Conservation (phyloP, 768 basidiomycete genomes). For the Zangia roseola region DNA sequence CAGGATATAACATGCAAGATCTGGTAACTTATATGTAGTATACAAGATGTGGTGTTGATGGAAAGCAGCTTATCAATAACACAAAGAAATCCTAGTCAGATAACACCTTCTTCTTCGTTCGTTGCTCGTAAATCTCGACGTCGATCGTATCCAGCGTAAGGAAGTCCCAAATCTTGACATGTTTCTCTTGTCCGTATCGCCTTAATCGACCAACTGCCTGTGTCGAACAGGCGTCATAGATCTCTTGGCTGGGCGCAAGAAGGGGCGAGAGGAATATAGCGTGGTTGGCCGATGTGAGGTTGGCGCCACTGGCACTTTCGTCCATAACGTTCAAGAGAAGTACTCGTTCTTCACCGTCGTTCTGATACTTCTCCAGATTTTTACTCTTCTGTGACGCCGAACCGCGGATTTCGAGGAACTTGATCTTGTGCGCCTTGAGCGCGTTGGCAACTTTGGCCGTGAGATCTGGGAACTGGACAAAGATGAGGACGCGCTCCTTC, state of each 20-base stretch:
- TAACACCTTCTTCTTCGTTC: conserved; percentile 26
- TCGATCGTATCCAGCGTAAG: conserved; percentile 88
- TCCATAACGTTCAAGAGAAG: conserved; percentile 91
- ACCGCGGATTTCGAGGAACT: conserved; percentile 80
- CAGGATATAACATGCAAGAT: neutral
- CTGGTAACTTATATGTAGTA: neutral
- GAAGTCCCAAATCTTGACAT: conserved; percentile 81
- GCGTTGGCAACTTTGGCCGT: conserved; percentile 90
- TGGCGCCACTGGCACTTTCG: conserved; percentile 92
- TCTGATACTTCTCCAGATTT: conserved; percentile 84
- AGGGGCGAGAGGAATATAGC: conserved; percentile 94
- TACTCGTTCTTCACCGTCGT: conserved; percentile 71
- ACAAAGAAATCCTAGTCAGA: conserved; percentile 18
- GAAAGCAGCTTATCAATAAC: neutral
- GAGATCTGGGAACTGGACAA: conserved; percentile 95
- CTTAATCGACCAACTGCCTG: conserved; percentile 83
- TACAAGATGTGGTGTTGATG: conserved; percentile 12
- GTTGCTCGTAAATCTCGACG: conserved; percentile 72
- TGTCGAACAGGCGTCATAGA: conserved; percentile 81
- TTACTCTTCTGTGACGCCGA: conserved; percentile 75
- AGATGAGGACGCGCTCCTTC: conserved; percentile 82
- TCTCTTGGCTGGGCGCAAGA: conserved; percentile 76
- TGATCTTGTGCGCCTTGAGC: conserved; percentile 65
- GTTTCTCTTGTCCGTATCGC: conserved; percentile 79
- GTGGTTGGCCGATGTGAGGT: conserved; percentile 90